Evolutionary conservation across 768 basidiomycete genomes (phyloP).

Genomic region (Phlebiopsis gigantea): DNA sequence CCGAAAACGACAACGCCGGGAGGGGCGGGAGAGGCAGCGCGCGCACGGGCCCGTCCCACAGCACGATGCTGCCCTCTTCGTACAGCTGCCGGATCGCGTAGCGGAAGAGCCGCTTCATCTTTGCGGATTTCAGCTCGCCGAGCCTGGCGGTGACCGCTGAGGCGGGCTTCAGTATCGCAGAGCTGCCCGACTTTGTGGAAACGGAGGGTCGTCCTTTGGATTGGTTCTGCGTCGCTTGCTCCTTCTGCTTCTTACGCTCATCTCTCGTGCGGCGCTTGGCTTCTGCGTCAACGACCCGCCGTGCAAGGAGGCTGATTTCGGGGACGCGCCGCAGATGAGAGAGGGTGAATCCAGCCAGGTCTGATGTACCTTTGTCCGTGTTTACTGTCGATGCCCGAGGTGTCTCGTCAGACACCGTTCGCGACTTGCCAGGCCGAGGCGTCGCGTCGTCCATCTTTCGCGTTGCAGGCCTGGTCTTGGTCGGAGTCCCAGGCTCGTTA

Average conservation of each 20-base stretch:
- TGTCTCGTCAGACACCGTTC: slow-evolving; percentile 8
- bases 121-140: slow-evolving; percentile 24
- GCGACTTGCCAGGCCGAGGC: slow-evolving; percentile 8
- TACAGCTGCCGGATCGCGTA: slow-evolving; percentile 60
- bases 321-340: slow-evolving; percentile 76
- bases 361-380: neutral
- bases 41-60: slow-evolving; percentile 63
- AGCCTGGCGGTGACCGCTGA: slow-evolving; percentile 10
- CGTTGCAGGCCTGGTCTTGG: slow-evolving; percentile 23
- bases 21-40: slow-evolving; percentile 22
- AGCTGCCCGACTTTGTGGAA: slow-evolving; percentile 2
- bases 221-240: slow-evolving; percentile 1
- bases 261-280: slow-evolving; percentile 47
- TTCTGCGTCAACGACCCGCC: slow-evolving; percentile 60
- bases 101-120: slow-evolving; percentile 65
- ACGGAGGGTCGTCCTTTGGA: neutral
- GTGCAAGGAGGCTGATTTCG: slow-evolving; percentile 60
- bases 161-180: neutral
- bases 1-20: slow-evolving; percentile 4
- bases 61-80: slow-evolving; percentile 67
- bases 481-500: slow-evolving; percentile 29
- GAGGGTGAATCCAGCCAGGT: slow-evolving; percentile 53
- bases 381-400: neutral
- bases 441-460: neutral
- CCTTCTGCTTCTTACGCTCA: slow-evolving; percentile 34